Evolutionary conservation across 805 yeast species (phyloP).

Genomic region (Barnettozyma californica): DNA sequence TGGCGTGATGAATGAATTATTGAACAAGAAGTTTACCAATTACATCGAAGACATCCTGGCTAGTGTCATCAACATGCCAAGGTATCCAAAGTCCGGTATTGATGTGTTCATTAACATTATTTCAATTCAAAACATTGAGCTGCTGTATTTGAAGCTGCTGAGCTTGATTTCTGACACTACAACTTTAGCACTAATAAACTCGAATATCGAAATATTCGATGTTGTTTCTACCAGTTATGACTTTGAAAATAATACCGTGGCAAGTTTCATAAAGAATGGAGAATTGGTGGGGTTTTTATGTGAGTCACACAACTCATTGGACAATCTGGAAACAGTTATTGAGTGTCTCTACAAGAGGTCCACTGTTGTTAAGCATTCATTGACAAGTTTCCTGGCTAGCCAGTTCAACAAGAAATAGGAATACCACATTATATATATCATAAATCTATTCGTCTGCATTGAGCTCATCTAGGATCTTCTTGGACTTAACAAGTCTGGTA

Average conservation of each 20-base stretch:
- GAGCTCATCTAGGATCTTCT: slow-evolving; percentile 20
- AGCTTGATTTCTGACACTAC: slow-evolving; percentile 40
- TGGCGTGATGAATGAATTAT: slow-evolving; percentile 21
- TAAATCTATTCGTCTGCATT: slow-evolving; percentile 10
- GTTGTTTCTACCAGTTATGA: slow-evolving; percentile 61
- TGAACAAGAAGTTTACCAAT: slow-evolving; percentile 42
- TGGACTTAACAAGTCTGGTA: slow-evolving; percentile 20
- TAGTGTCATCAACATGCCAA: slow-evolving; percentile 41
- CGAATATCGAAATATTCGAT: slow-evolving; percentile 77
- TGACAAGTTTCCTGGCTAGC: slow-evolving; percentile 6
- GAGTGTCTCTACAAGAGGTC: slow-evolving; percentile 4
- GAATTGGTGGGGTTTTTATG: slow-evolving; percentile 60
- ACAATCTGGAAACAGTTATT: slow-evolving; percentile 6
- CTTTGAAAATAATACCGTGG: slow-evolving; percentile 37
- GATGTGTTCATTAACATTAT: slow-evolving; percentile 70
- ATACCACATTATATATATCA: not conserved
- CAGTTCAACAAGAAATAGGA: slow-evolving; percentile 1
- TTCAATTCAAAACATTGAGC: slow-evolving; percentile 33
- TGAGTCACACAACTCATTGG: slow-evolving; percentile 26
- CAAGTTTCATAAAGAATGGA: slow-evolving; percentile 50
- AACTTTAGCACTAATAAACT: slow-evolving; percentile 73
- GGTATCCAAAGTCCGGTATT: slow-evolving; percentile 88
- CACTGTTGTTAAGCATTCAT: slow-evolving; percentile 6
- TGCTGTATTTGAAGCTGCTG: slow-evolving; percentile 26
- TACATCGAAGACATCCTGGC: slow-evolving; percentile 34